Percentiles rank a stretch among this genome's conserved stretches.
These are phyloP conservation scores for Russula vinacea DNA, from an alignment of 768 basidiomycete genomes.

Conservation along the genomic window DNA sequence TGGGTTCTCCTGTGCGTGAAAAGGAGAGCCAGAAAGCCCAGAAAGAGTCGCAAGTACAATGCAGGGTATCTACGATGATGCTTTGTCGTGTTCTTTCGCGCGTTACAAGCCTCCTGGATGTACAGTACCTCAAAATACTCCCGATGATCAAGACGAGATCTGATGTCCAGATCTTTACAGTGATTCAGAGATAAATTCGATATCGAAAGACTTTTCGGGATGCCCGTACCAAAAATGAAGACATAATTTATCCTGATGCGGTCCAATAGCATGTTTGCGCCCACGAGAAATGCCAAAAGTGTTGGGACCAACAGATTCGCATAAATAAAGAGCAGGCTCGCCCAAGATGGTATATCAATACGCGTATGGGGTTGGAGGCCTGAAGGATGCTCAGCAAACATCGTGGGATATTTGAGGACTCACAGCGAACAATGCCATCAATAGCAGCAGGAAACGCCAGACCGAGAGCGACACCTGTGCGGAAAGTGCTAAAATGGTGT, in stretches of 20 bases:
- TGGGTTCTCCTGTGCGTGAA: conserved; percentile 50
- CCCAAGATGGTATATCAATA: conserved; percentile 61
- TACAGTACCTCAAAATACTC: conserved; percentile 70
- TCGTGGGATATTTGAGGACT: conserved; percentile 30
- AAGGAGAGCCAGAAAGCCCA: conserved; percentile 88
- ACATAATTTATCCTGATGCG: conserved; percentile 78
- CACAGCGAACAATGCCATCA: conserved; percentile 62
- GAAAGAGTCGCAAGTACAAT: conserved; percentile 68
- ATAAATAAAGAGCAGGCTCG: conserved; percentile 74
- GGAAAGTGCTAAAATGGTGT: conserved; percentile 69
- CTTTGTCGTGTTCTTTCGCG: not conserved
- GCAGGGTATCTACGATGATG: conserved; percentile 62
- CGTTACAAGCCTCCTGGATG: not conserved
- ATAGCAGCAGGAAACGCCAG: conserved; percentile 65
- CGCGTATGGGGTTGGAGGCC: conserved; percentile 55
- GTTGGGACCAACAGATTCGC: conserved; percentile 69
- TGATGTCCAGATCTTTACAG: conserved; percentile 22
- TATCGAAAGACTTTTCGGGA: not conserved
- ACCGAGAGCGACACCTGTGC: conserved; percentile 71
- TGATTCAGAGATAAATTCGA: not conserved
- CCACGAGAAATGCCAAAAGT: conserved; percentile 72
- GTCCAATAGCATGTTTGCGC: conserved; percentile 80
- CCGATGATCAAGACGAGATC: conserved; percentile 51
- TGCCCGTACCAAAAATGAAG: conserved; percentile 77
- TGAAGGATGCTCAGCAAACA: conserved; percentile 34